Evolutionary conservation across 192 early-diverging fungal genomes (phyloP).

Genomic region (Coemansia sp.): DNA sequence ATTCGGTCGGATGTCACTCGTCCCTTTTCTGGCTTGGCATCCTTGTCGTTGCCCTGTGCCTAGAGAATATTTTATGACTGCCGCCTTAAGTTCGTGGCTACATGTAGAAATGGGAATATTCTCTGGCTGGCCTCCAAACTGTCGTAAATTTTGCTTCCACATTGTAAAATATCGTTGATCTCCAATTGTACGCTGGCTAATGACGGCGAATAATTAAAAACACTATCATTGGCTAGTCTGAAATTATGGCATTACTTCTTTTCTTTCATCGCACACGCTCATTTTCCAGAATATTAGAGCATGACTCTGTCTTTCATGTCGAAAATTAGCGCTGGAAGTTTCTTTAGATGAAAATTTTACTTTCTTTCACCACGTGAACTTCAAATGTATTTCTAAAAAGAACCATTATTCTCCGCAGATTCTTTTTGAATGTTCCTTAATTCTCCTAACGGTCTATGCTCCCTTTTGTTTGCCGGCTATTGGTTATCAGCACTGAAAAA

Average conservation of each 20-base stretch:
- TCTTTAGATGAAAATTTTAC: background rate
- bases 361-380: slow-evolving; percentile 1
- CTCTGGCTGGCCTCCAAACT: slow-evolving; percentile 19
- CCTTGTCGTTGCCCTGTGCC: too few relatives aligned
- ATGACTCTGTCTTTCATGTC: too few relatives aligned
- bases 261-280: too few relatives aligned
- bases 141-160: slow-evolving; percentile 20
- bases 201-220: too few relatives aligned
- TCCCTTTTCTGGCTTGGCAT: too few relatives aligned
- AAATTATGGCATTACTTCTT: too few relatives aligned
- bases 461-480: background rate
- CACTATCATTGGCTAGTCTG: too few relatives aligned
- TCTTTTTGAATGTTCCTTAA: slow-evolving; percentile 1
- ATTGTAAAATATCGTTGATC: too few relatives aligned
- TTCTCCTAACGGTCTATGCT: background rate
- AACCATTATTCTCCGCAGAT: background rate
- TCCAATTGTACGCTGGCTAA: too few relatives aligned
- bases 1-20: too few relatives aligned
- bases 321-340: slow-evolving; percentile 4
- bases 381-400: background rate
- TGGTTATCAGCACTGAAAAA: background rate
- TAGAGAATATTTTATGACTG: background rate
- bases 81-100: background rate
- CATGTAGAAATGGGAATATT: slow-evolving; percentile 1
- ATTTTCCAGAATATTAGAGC: too few relatives aligned